These are phyloP conservation scores for Trichoderma erinaceum DNA, from an alignment of 495 filamentous ascomycete genomes.

Conservation along the genomic window DNA sequence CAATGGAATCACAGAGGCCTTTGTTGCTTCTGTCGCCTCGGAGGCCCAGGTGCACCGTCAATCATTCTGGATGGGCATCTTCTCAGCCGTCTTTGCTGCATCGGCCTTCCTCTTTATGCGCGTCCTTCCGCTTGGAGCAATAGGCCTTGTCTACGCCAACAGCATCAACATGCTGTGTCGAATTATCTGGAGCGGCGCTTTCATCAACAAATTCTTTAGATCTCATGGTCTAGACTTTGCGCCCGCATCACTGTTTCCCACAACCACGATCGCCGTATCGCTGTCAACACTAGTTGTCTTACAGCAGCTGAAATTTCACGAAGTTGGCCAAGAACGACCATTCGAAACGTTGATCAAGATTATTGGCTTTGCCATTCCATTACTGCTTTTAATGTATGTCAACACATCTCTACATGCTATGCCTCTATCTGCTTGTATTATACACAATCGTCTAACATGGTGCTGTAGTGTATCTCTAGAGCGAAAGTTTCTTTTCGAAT, in stretches of 20 bases:
- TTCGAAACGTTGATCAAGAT: slow-evolving; percentile 46
- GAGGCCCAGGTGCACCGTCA: slow-evolving; percentile 64
- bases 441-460: neutral
- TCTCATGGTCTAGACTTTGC: slow-evolving; percentile 30
- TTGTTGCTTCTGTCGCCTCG: slow-evolving; percentile 77
- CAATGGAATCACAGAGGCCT: slow-evolving; percentile 89
- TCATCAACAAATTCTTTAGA: slow-evolving; percentile 61
- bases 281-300: slow-evolving; percentile 23
- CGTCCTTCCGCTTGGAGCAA: slow-evolving; percentile 60
- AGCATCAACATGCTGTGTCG: slow-evolving; percentile 77
- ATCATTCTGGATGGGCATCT: slow-evolving; percentile 72
- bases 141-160: slow-evolving; percentile 79
- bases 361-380: slow-evolving; percentile 45
- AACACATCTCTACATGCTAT: slow-evolving; percentile 17
- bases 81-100: slow-evolving; percentile 64
- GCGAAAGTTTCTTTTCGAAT: slow-evolving; percentile 47
- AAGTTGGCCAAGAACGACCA: slow-evolving; percentile 28
- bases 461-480: slow-evolving; percentile 52
- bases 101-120: slow-evolving; percentile 66
- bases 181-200: slow-evolving; percentile 70
- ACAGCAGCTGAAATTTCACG: slow-evolving; percentile 24
- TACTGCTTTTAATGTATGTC: slow-evolving; percentile 50
- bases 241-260: slow-evolving; percentile 26
- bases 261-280: slow-evolving; percentile 21
- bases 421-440: slow-evolving; percentile 20